phyloP scores from a whole-genome alignment of 208 protist species.

The Trypanosoma cruzi region DNA sequence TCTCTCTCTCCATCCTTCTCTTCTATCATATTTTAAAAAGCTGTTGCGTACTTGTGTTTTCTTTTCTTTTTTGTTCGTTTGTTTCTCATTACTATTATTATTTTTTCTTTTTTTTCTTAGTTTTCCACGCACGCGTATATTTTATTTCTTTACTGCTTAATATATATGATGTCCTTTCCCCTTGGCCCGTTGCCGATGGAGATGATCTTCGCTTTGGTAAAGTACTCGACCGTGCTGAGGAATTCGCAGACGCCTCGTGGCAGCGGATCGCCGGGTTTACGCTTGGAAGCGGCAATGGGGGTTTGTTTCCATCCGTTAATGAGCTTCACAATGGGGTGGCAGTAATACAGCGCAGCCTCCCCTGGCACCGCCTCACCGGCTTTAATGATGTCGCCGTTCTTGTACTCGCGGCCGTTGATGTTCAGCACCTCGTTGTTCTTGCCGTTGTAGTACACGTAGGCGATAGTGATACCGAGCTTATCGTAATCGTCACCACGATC shows the following conservation, averaged over 20 bases:
- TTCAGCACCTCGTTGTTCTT: conserved; percentile 38
- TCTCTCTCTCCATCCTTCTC: too few relatives aligned
- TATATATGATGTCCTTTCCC: conserved; percentile 89
- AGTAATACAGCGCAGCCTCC: conserved; percentile 79
- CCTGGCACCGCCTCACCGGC: conserved; percentile 87
- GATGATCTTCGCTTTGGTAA: conserved; percentile 81
- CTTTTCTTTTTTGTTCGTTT: too few relatives aligned
- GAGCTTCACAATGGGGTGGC: conserved; percentile 89
- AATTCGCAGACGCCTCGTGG: conserved; percentile 81
- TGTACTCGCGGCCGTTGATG: conserved; percentile 77
- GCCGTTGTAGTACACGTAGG: conserved; percentile 90
- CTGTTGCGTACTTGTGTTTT: too few relatives aligned
- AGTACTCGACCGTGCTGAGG: conserved; percentile 85
- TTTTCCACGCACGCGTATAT: too few relatives aligned
- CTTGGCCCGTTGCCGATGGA: conserved; percentile 92
- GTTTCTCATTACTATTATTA: too few relatives aligned
- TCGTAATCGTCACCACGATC: conserved; percentile 94
- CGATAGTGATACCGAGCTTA: conserved; percentile 84
- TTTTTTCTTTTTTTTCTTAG: too few relatives aligned
- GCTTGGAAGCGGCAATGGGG: conserved; percentile 72
- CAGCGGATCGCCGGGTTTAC: conserved; percentile 55
- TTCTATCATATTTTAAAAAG: too few relatives aligned
- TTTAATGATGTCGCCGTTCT: conserved; percentile 89
- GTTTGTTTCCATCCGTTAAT: conserved; percentile 79
- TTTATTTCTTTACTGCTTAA: conserved; percentile 54